These are phyloP conservation scores for Vaccinium darrowii DNA, from an alignment of 148 eudicot genomes.

Conservation along the genomic window DNA sequence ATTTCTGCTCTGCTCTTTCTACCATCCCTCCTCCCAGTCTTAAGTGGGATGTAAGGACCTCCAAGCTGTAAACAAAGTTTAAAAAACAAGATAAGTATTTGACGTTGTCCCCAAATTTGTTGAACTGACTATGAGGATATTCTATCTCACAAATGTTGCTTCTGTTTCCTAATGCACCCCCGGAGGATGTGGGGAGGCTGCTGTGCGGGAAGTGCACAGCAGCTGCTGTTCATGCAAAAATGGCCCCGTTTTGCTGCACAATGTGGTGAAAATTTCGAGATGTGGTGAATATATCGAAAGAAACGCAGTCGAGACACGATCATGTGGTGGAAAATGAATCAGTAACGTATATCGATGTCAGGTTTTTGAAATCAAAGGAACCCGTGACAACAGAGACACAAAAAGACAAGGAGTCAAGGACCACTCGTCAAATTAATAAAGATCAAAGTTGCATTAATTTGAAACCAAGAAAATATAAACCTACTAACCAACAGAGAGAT, in stretches of 20 bases:
- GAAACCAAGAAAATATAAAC: not conserved
- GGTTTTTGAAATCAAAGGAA: not conserved
- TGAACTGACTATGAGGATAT: not conserved
- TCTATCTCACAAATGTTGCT: not conserved
- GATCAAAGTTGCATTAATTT: not conserved
- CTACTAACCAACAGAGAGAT: not conserved
- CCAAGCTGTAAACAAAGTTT: slow-evolving; percentile 54
- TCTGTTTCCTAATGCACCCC: not conserved
- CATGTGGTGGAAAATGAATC: not conserved
- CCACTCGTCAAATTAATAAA: not conserved
- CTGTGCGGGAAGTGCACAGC: no score
- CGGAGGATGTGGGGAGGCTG: no score
- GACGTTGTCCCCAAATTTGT: not conserved
- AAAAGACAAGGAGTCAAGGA: slow-evolving; percentile 9
- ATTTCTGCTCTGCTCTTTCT: slow-evolving; percentile 82
- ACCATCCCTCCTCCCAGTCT: slow-evolving; percentile 97
- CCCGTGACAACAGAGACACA: not conserved
- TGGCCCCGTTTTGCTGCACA: no score
- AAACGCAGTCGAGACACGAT: not conserved
- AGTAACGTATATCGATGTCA: not conserved
- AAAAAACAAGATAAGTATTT: not conserved
- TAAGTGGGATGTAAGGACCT: slow-evolving; percentile 82
- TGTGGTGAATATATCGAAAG: no score
- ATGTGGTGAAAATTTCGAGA: not conserved
- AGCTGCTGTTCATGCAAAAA: no score